Percentiles rank a stretch among this genome's conserved stretches.
These are phyloP conservation scores for Sphaerulina vaccinii DNA, from an alignment of 2,329 filamentous ascomycete genomes.

Conservation along the genomic window DNA sequence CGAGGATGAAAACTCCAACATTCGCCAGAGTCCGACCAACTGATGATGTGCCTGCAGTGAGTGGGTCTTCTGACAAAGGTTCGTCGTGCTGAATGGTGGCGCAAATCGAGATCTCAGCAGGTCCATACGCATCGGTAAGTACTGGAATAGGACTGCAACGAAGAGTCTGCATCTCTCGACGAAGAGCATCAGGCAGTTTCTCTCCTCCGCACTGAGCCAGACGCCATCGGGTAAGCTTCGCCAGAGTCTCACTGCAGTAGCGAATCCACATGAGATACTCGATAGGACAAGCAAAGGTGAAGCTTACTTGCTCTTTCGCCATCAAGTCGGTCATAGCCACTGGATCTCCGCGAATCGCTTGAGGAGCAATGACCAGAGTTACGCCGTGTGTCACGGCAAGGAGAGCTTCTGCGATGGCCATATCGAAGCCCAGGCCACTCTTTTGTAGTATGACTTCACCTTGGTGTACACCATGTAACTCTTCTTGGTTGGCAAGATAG, in stretches of 20 bases:
- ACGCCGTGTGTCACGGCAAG: conserved; percentile 41
- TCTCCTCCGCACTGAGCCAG: conserved; percentile 40
- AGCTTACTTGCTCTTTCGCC: conserved; percentile 37
- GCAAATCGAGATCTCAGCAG: conserved; percentile 20
- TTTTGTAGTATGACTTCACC: conserved; percentile 41
- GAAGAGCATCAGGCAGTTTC: conserved; percentile 17
- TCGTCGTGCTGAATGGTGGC: conserved; percentile 13
- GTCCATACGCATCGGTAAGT: conserved; percentile 18
- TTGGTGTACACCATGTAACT: conserved; percentile 9
- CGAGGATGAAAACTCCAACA: conserved; percentile 43
- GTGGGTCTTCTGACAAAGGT: conserved; percentile 4
- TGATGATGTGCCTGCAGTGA: conserved; percentile 12
- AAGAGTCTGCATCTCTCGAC: conserved; percentile 7
- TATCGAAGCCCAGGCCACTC: conserved; percentile 43
- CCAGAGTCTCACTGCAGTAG: conserved; percentile 15
- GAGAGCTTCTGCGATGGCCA: conserved; percentile 43
- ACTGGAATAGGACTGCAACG: conserved; percentile 1
- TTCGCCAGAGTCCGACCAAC: conserved; percentile 37
- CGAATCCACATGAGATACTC: conserved; percentile 39
- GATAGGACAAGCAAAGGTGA: conserved; percentile 44
- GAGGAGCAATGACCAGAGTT: conserved; percentile 39
- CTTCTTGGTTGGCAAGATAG: conserved; percentile 11
- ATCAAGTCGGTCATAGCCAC: conserved; percentile 41
- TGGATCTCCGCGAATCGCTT: conserved; percentile 38
- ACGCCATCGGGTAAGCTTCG: conserved; percentile 29